These are phyloP conservation scores for Solidago caesia DNA, from an alignment of 129 eudicot genomes.

Conservation along the genomic window DNA sequence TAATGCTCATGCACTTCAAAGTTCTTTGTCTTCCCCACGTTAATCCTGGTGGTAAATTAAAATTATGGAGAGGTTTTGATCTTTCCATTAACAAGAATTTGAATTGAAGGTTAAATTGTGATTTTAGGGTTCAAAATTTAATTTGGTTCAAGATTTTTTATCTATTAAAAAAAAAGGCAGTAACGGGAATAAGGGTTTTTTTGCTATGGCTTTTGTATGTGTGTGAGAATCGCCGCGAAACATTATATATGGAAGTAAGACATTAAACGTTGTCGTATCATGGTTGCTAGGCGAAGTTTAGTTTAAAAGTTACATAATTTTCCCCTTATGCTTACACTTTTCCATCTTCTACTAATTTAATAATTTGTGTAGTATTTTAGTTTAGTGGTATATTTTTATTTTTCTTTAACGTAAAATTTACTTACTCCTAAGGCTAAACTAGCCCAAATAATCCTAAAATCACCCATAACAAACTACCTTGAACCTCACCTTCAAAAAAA, in stretches of 20 bases:
- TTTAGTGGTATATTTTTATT: too few relatives aligned
- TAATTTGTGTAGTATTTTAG: too few relatives aligned
- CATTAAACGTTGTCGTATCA: constrained; percentile 18
- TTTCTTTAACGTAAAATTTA: too few relatives aligned
- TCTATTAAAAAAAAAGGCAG: neutral
- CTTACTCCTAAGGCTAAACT: too few relatives aligned
- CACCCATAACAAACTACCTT: too few relatives aligned
- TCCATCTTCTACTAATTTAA: too few relatives aligned
- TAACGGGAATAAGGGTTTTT: constrained; percentile 24
- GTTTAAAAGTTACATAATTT: neutral
- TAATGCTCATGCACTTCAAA: constrained; percentile 45
- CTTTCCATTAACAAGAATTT: constrained; percentile 30
- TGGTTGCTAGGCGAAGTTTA: neutral
- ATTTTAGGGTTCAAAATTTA: neutral
- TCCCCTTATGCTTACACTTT: neutral
- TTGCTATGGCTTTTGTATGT: neutral
- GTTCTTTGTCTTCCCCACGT: constrained; percentile 59
- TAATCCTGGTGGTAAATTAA: constrained; percentile 39
- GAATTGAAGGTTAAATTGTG: neutral
- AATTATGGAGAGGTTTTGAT: constrained; percentile 51
- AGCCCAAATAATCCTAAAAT: too few relatives aligned
- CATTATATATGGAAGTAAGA: constrained; percentile 16
- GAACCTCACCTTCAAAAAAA: too few relatives aligned
- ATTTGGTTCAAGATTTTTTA: neutral
- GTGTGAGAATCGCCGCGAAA: constrained; percentile 18